A percentile compares a stretch with the other conserved stretches of the same genome.
Conservation (phyloP, 2,329 filamentous ascomycete genomes). For the Exophiala sp. region DNA sequence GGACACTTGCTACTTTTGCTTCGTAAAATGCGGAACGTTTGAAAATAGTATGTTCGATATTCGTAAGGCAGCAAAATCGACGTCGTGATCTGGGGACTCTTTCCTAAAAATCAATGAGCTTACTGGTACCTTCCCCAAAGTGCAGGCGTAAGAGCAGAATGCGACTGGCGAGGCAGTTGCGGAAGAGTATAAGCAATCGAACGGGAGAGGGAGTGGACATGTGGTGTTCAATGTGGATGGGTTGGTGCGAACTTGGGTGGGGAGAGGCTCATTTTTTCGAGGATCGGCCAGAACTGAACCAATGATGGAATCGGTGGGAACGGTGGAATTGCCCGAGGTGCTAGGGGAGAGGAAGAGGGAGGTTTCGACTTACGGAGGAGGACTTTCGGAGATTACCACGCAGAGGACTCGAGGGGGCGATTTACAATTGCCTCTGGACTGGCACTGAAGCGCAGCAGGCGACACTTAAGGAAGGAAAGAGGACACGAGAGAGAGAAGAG, state of each 20-base stretch:
- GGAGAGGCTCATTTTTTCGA: constrained; percentile 25
- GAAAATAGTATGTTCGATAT: constrained; percentile 1
- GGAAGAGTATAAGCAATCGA: constrained; percentile 15
- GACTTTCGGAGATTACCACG: constrained; percentile 4
- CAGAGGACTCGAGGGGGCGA: background rate
- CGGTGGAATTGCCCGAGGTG: constrained; percentile 21
- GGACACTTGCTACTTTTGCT: background rate
- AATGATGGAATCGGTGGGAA: constrained; percentile 20
- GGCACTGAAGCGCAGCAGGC: background rate
- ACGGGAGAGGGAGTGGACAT: constrained; percentile 16
- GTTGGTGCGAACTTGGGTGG: constrained; percentile 19
- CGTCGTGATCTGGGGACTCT: background rate
- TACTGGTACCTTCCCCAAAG: constrained; percentile 2
- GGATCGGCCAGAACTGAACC: constrained; percentile 21
- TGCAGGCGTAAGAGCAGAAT: constrained; percentile 7
- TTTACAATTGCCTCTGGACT: background rate
- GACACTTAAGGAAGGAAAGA: background rate
- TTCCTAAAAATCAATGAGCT: constrained; percentile 10
- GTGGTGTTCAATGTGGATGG: constrained; percentile 16
- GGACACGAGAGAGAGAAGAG: background rate
- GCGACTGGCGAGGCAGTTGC: constrained; percentile 14
- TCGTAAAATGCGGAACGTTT: background rate
- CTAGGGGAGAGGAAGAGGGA: constrained; percentile 8
- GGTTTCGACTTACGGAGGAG: constrained; percentile 24
- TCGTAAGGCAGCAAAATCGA: constrained; percentile 1